phyloP scores from a whole-genome alignment of 352 stramenopile genomes.

The Peronosclerospora sorghi region DNA sequence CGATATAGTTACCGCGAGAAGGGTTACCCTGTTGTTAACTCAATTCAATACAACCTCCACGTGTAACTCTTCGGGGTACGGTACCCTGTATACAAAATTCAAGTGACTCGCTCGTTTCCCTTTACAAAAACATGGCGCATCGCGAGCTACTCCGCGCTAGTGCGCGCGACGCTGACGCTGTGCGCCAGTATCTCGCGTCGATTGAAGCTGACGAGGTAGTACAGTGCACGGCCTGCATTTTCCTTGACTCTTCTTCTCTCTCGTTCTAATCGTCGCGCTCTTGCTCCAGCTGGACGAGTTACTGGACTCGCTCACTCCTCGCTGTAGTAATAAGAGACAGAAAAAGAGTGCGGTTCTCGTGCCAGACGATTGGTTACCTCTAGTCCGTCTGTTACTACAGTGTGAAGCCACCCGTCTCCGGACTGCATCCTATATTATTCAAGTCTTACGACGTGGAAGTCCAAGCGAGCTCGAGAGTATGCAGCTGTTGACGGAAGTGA shows the following conservation, averaged over 20 bases:
- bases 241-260: not conserved
- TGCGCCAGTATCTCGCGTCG: constrained; percentile 44
- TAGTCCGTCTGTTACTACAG: constrained; percentile 52
- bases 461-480: constrained; percentile 59
- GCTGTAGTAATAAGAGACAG: not conserved
- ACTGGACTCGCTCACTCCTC: constrained; percentile 39
- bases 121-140: constrained; percentile 8
- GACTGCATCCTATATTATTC: constrained; percentile 43
- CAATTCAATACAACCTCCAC: too few relatives aligned
- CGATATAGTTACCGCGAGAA: not conserved
- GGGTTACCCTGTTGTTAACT: too few relatives aligned
- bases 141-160: constrained; percentile 52
- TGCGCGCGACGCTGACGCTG: constrained; percentile 43
- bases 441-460: constrained; percentile 40
- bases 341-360: constrained; percentile 14
- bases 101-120: too few relatives aligned
- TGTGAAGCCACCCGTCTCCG: constrained; percentile 39
- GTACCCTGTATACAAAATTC: too few relatives aligned
- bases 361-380: constrained; percentile 46
- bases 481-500: constrained; percentile 71
- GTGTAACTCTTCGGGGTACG: not conserved
- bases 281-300: constrained; percentile 37
- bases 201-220: constrained; percentile 51
- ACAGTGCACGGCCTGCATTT: not conserved
- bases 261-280: not conserved